Base-by-base conservation (phyloP, 352 stramenopile genomes). In the Globisporangium orthogonon region DNA sequence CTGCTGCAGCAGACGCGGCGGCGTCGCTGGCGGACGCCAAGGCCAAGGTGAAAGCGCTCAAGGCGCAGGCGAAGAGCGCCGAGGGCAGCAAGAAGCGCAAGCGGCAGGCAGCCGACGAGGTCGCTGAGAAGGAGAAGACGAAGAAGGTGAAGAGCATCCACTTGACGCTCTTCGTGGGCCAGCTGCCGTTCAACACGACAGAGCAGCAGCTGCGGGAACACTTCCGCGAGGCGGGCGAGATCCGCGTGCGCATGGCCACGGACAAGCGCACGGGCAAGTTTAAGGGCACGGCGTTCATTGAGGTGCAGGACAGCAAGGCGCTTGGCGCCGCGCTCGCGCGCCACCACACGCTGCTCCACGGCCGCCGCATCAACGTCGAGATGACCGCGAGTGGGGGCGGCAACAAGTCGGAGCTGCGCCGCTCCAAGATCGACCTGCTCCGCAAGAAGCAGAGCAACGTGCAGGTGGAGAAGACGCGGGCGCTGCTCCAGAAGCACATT, bases 311-410 rank as follows among this genome's bases (percentile, higher is more conserved):
- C 65, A 89, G 74, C 61, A 91, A 90, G 65, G 80, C 85, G 33
- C 67, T 93, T 5, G 85, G 83, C 9, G 83, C 83, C 0, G 85
- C 85, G 11, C 71, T 94, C 7, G 86, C 78, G 37, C 76, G 81
- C 17, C 85, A 94, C 63, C 85, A 94, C 63, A 87, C 82, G 57
- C 66, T 94, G 54, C 56, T 94, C 17, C 71, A 86, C 29, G 81
- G 83, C 14, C 85, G 85, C 23, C 83, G 85, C 39, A 94, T 94
- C 57, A 94, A 94, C 54, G 85, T 94, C n/a, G 85, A 94, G 54
- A 67, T 92, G 52, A 94, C 85, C 15, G 83, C 83, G 14, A 83
- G 82, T 29, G 85, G 85, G 23, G 85, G 83, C 5, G 85, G 85
- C 56, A 92, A 76, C 62, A 94, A 94, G 58, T 94, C 84, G 53